A percentile compares a stretch with the other conserved stretches of the same genome.
phyloP scores from a whole-genome alignment of 371 early-diverging fungal genomes.

The Dipsacomyces acuminosporus region DNA sequence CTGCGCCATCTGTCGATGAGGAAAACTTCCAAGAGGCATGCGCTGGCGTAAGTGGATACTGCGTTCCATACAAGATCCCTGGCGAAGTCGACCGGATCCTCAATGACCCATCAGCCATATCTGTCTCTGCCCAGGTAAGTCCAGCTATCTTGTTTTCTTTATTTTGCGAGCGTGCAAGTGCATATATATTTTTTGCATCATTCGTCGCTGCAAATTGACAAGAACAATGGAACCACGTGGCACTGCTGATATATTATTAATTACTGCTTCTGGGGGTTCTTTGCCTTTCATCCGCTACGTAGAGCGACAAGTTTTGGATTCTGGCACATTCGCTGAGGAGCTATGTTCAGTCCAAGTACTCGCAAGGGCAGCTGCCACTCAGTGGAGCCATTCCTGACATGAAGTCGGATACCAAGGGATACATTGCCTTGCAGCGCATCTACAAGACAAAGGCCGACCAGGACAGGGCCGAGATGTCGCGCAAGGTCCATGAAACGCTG shows the following conservation, averaged over 20 bases:
- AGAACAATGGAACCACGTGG: constrained; percentile 16
- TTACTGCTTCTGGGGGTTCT: constrained; percentile 13
- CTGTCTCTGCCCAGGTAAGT: constrained; percentile 26
- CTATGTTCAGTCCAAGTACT: constrained; percentile 60
- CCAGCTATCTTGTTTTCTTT: neutral
- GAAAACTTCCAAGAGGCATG: constrained; percentile 90
- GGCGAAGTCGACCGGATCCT: constrained; percentile 15
- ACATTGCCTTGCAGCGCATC: constrained; percentile 74
- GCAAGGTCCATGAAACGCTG: constrained; percentile 53
- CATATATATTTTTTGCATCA: too few relatives aligned
- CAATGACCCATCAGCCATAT: constrained; percentile 18
- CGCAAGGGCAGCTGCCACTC: constrained; percentile 75
- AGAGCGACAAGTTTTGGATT: constrained; percentile 74
- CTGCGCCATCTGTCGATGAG: constrained; percentile 60
- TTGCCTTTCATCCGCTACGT: too few relatives aligned
- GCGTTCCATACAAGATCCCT: constrained; percentile 39
- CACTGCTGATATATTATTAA: constrained; percentile 11
- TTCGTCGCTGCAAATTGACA: too few relatives aligned
- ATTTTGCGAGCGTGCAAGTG: too few relatives aligned
- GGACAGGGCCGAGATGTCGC: constrained; percentile 59
- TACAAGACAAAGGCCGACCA: constrained; percentile 76
- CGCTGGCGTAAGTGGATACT: constrained; percentile 44
- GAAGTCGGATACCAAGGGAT: constrained; percentile 88
- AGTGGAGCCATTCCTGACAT: constrained; percentile 90
- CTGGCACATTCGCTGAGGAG: constrained; percentile 68